Evolutionary conservation across 2,329 filamentous ascomycete species (phyloP), one percentile per base, ranked within the genome.

Genomic region (Lizonia empirigonia): DNA sequence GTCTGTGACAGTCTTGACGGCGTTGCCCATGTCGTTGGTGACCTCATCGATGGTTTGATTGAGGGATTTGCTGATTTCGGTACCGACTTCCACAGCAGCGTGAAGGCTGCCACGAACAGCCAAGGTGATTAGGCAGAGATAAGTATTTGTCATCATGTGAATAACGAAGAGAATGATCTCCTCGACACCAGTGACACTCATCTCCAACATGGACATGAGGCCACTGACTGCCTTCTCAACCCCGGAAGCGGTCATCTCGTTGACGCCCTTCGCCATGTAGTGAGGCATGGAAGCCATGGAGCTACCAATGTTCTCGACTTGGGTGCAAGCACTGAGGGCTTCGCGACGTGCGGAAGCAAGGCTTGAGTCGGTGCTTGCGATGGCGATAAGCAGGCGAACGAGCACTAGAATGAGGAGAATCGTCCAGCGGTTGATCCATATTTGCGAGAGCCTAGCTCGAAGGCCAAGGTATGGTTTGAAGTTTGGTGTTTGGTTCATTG

Each of bases 401-500:
- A 99, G 85, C 48, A 97, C 87, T 45, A 99, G 85, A 52, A 96
- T 74, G 38, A 97, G 81, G 38, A 99, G 82, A 53, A 97, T 81
- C 30, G 94, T 97, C 94, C 94, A 99, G 74, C 90, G 85, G 79
- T 99, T 97, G 78, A 99, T 86, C 91, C 93, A 97, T 74, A 95
- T 83, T 79, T 99, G 94, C 44, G 94, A 97, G 65, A 97, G 82
- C 67, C 92, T 87, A 65, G 93, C 87, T 68, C 86, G 85, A 69
- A 97, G 85, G 65, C 92, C 91, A 58, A 99, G 88, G 74, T 97
- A 97, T 56, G 94, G 93, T 58, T 91, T 97, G 68, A 89, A 82
- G 69, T 84, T 84, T 71, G 84, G 84, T 73, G 85, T 82, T 58
- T 88, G 86, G 71, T 84, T 81, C 69, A 80, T 74, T 71, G 77